phyloP scores from a whole-genome alignment of 1,284 basidiomycete species.

The Sanghuangporus sanghuang region DNA sequence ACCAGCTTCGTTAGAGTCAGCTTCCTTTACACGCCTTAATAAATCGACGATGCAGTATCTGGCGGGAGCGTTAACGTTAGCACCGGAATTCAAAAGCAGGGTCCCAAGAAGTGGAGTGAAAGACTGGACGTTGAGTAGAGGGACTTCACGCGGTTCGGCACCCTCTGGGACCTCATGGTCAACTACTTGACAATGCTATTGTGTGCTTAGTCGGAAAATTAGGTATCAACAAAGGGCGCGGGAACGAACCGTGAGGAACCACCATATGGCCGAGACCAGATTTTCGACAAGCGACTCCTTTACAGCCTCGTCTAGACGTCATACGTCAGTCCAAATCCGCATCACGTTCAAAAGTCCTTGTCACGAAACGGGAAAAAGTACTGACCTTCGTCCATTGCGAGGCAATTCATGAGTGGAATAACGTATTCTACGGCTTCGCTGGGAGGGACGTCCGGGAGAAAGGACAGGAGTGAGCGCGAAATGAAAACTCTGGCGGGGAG shows the following conservation, averaged over 20 bases:
- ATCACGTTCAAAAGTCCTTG: not conserved
- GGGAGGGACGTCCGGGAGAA: constrained; percentile 73
- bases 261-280: constrained; percentile 86
- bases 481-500: constrained; percentile 62
- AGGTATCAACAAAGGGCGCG: constrained; percentile 16
- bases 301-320: constrained; percentile 72
- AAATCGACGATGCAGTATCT: constrained; percentile 78
- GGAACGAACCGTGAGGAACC: constrained; percentile 78
- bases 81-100: constrained; percentile 78
- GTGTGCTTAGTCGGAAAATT: constrained; percentile 16
- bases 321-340: constrained; percentile 8
- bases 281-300: constrained; percentile 87
- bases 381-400: constrained; percentile 85
- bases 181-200: constrained; percentile 19
- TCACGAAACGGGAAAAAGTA: constrained; percentile 18
- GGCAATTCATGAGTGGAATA: constrained; percentile 79
- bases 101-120: constrained; percentile 93
- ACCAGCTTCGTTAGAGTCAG: constrained; percentile 38
- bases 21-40: constrained; percentile 56
- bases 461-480: constrained; percentile 69
- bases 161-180: constrained; percentile 20
- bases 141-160: constrained; percentile 23
- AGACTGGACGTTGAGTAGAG: constrained; percentile 70
- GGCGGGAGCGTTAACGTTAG: constrained; percentile 67
- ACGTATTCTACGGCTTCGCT: constrained; percentile 94